Percentiles rank a stretch among this genome's conserved stretches.
Evolutionary conservation across 495 filamentous ascomycete genomes (phyloP).

Genomic region (Glutinoglossum americanum): DNA sequence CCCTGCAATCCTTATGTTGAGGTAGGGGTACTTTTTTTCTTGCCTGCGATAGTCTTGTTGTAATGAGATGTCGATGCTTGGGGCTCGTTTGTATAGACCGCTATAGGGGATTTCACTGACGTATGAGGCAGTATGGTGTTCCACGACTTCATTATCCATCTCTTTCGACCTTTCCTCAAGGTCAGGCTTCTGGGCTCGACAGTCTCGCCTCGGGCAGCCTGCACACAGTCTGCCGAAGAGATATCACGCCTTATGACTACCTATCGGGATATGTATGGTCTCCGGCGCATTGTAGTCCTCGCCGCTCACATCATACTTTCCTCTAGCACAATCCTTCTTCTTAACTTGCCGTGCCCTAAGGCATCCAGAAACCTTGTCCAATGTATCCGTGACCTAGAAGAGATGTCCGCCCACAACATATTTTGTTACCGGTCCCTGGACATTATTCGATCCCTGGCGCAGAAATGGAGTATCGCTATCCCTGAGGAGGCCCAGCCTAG

Average conservation of each 20-base stretch:
- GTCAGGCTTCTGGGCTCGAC: constrained; percentile 11
- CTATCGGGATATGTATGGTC: constrained; percentile 14
- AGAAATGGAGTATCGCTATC: constrained; percentile 14
- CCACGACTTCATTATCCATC: constrained; percentile 15
- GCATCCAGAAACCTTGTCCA: constrained; percentile 6
- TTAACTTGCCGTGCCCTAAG: constrained; percentile 11
- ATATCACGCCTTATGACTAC: constrained; percentile 12
- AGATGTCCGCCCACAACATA: constrained; percentile 7
- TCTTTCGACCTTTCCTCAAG: constrained; percentile 20
- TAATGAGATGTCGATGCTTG: not conserved
- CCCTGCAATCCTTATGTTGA: constrained; percentile 15
- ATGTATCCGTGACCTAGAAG: constrained; percentile 12
- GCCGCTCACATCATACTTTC: constrained; percentile 14
- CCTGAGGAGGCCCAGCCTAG: constrained; percentile 12
- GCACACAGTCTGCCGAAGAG: constrained; percentile 12
- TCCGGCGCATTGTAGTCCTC: constrained; percentile 12
- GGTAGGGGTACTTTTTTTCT: not conserved
- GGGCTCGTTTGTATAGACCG: not conserved
- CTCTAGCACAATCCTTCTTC: constrained; percentile 18
- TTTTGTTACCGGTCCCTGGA: constrained; percentile 9
- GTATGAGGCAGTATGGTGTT: constrained; percentile 14
- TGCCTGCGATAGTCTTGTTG: not conserved
- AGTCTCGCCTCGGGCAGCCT: constrained; percentile 15
- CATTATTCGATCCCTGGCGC: constrained; percentile 10
- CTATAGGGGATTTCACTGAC: not conserved